These are phyloP conservation scores for Zymoseptoria tritici DNA, from an alignment of 2,329 filamentous ascomycete species.

Conservation along the genomic window DNA sequence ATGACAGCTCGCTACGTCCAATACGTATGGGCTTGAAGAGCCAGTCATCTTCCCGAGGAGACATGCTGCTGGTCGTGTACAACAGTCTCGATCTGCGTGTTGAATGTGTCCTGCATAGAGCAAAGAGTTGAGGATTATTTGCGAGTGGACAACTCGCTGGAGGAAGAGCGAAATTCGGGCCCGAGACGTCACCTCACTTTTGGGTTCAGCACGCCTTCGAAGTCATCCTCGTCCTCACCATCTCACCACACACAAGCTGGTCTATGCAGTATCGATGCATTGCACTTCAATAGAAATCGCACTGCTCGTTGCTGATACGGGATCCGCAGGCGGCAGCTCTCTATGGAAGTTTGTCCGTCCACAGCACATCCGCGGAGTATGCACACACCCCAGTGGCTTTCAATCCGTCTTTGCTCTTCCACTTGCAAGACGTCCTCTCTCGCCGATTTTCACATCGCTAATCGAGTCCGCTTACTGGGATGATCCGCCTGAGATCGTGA, in stretches of 20 bases:
- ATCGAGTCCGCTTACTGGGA: conserved; percentile 26
- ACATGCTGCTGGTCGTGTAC: neutral
- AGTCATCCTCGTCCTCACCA: neutral
- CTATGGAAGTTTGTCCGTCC: neutral
- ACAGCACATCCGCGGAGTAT: neutral
- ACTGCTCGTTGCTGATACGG: no score
- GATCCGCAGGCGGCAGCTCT: neutral
- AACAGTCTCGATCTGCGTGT: neutral
- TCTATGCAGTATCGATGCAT: no score
- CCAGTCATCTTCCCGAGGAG: neutral
- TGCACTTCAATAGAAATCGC: no score
- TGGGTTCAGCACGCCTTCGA: neutral
- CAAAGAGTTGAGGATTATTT: neutral
- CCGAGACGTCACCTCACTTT: neutral
- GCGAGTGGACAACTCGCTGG: neutral
- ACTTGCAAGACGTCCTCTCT: neutral
- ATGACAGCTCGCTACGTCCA: conserved; percentile 35
- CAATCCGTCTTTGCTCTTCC: neutral
- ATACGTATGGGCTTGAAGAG: conserved; percentile 38
- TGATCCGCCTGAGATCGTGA: conserved; percentile 38
- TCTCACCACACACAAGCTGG: neutral
- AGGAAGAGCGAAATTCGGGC: neutral
- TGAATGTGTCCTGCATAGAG: neutral
- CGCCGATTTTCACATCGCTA: neutral
- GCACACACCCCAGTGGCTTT: neutral